Evolutionary conservation across 23 red algal genomes (phyloP).

Genomic region (Gracilariopsis chorda): DNA sequence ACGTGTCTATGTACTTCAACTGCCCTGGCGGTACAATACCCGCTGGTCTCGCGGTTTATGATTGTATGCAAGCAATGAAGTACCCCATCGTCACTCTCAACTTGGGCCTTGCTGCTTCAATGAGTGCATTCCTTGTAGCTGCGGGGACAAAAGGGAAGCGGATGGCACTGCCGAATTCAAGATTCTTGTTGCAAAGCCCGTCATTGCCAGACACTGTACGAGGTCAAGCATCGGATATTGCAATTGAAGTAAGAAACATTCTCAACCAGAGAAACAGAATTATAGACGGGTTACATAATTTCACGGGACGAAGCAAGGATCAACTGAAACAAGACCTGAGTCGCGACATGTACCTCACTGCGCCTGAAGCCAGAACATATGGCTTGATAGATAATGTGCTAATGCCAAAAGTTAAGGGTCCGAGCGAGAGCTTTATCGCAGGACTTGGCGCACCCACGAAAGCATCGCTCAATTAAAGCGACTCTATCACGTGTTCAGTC

Average conservation of each 20-base stretch:
- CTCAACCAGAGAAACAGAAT: constrained; percentile 85
- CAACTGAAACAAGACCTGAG: constrained; percentile 74
- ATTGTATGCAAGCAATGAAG: constrained; percentile 89
- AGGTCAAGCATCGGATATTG: constrained; percentile 84
- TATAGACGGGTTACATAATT: constrained; percentile 64
- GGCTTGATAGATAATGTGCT: constrained; percentile 96
- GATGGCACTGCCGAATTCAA: constrained; percentile 88
- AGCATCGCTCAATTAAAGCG: not conserved
- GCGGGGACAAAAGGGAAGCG: constrained; percentile 93
- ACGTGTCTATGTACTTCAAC: constrained; percentile 91
- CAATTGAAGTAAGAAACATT: constrained; percentile 85
- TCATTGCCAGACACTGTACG: constrained; percentile 68
- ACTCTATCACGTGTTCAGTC: too few species aligned
- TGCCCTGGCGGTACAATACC: constrained; percentile 81
- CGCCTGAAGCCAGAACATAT: constrained; percentile 91
- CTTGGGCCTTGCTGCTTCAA: constrained; percentile 92
- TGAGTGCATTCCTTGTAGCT: constrained; percentile 87
- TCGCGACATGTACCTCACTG: constrained; percentile 94
- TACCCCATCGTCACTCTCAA: constrained; percentile 94
- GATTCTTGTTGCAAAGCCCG: constrained; percentile 93
- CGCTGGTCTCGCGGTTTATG: constrained; percentile 88
- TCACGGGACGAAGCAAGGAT: constrained; percentile 72
- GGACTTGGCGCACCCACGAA: constrained; percentile 39
- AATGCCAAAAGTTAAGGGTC: constrained; percentile 72
- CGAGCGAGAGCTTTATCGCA: constrained; percentile 52